phyloP scores from a whole-genome alignment of 306 rosid species.

The Crotalaria pallida region DNA sequence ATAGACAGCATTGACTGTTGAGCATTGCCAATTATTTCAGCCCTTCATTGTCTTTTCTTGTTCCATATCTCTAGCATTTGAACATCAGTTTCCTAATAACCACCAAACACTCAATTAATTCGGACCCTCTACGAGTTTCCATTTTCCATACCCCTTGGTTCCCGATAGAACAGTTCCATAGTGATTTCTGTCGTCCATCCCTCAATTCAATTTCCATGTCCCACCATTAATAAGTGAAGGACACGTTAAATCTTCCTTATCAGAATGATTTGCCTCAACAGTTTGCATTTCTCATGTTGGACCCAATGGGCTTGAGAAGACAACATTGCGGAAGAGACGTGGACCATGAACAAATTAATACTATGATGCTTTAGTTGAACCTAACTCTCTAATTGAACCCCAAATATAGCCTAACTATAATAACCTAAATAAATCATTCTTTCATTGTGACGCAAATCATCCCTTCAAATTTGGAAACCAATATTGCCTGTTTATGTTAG shows the following conservation, averaged over 20 bases:
- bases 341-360: neutral
- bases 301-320: neutral
- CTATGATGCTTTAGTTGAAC: neutral
- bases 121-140: neutral
- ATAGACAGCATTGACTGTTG: neutral
- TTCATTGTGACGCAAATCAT: neutral
- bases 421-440: neutral
- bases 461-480: neutral
- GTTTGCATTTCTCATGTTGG: neutral
- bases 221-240: constrained; percentile 4
- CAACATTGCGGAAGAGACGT: neutral
- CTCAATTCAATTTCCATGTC: neutral
- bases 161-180: neutral
- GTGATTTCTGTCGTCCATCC: neutral
- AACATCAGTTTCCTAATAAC: neutral
- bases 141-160: neutral
- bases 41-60: constrained; percentile 12
- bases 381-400: neutral
- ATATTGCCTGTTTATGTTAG: neutral
- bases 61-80: neutral
- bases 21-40: neutral
- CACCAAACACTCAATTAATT: neutral
- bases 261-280: neutral
- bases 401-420: neutral
- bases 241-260: neutral